Base-by-base conservation (phyloP, 2,329 filamentous ascomycete genomes). In the Davidsoniella neocaledoniae region DNA sequence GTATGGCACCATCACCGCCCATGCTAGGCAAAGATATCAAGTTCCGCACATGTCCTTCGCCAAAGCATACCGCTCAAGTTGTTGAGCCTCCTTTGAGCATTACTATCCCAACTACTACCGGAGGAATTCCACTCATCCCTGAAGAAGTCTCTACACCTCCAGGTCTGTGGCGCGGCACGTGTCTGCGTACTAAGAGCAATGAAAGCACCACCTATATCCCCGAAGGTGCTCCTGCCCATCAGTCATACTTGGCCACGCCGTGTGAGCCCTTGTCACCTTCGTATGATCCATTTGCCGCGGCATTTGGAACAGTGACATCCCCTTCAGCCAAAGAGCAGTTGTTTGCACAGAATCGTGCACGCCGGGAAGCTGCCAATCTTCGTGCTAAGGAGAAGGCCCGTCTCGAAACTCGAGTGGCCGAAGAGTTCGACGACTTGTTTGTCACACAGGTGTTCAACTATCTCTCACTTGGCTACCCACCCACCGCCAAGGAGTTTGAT, bases 381-480 rank as follows among this genome's bases (percentile, higher is more conserved):
- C 42, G 42, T 23, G 42, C 40, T 4, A 40, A 66, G 51, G 71
- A 74, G 55, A 73, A 73, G 59, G 67, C 63, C 5, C 64, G 65
- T 10, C 68, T 66, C 14, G 72, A 76, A 56, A 63, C 64, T 1
- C 70, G 71, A 57, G 74, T 79, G 53, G 60, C 66, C 3, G 63
- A 65, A 48, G 87, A 94, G 63, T 94, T 91, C 58, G 72, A 81
- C 54, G 86, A 94, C 61, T 71, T 71, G 3, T 94, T 95, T 61
- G 78, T 95, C 50, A 94, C 88, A 0, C 90, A 96, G 64, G 88
- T 96, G 6, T 96, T 93, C 72, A 95, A 96, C 63, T 96, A 96
- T 63, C 72, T 96, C 14, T 94, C 86, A 0, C 73, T 96, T 4
- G 90, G 90, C 4, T 95, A 95, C 62, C 88, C 90, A 2, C 81